Evolutionary conservation across 805 yeast genomes (phyloP).

Genomic region (Groenewaldozyma salmanticensis): DNA sequence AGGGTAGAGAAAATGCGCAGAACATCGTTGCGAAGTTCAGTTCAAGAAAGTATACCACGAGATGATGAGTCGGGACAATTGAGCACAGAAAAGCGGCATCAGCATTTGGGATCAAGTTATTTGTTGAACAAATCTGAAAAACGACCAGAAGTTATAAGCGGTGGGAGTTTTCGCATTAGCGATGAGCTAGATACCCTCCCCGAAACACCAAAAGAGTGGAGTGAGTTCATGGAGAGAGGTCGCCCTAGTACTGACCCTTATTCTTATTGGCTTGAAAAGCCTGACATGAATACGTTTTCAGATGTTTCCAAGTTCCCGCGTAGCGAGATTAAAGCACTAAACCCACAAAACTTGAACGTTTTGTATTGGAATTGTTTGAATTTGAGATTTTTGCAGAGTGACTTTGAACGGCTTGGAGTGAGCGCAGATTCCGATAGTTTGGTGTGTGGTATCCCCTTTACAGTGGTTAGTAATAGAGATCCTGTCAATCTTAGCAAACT

Average conservation of each 20-base stretch:
- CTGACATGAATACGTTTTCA: not conserved
- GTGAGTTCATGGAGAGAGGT: not conserved
- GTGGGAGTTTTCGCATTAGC: too few relatives aligned
- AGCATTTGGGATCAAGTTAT: not conserved
- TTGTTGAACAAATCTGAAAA: not conserved
- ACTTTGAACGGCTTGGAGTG: constrained; percentile 27
- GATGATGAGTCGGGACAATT: not conserved
- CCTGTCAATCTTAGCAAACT: constrained; percentile 35
- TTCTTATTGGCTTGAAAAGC: not conserved
- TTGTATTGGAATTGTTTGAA: constrained; percentile 28
- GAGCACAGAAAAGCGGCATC: not conserved
- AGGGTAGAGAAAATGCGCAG: not conserved
- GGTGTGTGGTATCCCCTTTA: constrained; percentile 15
- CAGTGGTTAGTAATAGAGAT: constrained; percentile 40
- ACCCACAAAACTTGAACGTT: constrained; percentile 14
- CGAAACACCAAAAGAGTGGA: not conserved
- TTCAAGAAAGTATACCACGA: not conserved
- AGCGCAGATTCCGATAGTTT: constrained; percentile 10
- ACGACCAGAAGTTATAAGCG: not conserved
- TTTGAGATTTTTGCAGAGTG: constrained; percentile 21
- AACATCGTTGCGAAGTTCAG: not conserved
- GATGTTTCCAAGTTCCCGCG: not conserved
- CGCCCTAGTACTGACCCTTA: not conserved
- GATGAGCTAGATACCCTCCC: not conserved
- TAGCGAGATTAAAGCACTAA: not conserved